phyloP scores from a whole-genome alignment of 2,329 filamentous ascomycete genomes.

The Apiospora hydei region DNA sequence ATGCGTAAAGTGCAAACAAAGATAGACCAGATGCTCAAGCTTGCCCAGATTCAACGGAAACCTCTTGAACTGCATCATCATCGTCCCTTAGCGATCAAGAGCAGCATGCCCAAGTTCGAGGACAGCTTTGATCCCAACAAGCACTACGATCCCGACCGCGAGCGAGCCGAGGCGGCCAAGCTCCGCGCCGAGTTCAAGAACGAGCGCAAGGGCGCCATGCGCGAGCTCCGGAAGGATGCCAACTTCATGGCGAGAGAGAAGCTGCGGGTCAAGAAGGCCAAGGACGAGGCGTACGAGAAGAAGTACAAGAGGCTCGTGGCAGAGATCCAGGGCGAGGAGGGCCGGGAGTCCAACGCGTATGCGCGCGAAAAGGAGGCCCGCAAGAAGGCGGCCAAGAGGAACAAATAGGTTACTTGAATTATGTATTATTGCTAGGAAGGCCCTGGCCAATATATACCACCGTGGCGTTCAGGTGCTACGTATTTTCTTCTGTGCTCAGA shows the following conservation, averaged over 20 bases:
- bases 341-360: conserved; percentile 84
- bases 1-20: conserved; percentile 52
- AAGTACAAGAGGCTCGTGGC: conserved; percentile 92
- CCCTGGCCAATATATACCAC: conserved; percentile 12
- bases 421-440: background rate
- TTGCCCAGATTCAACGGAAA: conserved; percentile 72
- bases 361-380: conserved; percentile 82
- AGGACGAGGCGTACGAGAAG: conserved; percentile 92
- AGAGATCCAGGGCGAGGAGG: conserved; percentile 95
- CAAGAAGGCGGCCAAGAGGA: conserved; percentile 67
- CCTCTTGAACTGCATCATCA: conserved; percentile 91
- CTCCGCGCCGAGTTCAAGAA: conserved; percentile 91
- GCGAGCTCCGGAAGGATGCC: conserved; percentile 93
- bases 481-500: background rate
- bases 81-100: conserved; percentile 85
- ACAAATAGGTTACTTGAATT: conserved; percentile 26
- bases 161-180: conserved; percentile 84
- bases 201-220: conserved; percentile 92
- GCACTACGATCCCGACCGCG: conserved; percentile 95
- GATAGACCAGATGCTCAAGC: conserved; percentile 61
- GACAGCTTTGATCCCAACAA: conserved; percentile 92
- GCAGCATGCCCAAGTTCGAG: conserved; percentile 92
- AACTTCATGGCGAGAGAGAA: conserved; percentile 93
- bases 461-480: conserved; percentile 3
- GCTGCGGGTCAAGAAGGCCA: conserved; percentile 89